Evolutionary conservation across 306 rosid species (phyloP).

Genomic region (Cucumis cinereus): DNA sequence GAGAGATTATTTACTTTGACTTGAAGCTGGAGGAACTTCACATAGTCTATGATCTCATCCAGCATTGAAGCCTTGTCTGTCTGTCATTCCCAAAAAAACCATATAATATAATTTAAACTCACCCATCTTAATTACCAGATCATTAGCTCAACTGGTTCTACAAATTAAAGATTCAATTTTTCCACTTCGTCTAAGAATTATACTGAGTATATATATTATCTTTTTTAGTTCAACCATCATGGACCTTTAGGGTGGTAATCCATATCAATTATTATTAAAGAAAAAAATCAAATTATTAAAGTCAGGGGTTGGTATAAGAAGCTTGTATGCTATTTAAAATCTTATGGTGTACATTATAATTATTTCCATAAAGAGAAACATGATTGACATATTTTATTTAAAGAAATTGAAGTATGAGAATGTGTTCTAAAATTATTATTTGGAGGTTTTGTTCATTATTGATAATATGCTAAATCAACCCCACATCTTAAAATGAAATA

Average conservation of each 20-base stretch:
- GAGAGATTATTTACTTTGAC: slow-evolving; percentile 20
- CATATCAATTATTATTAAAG: too few relatives aligned
- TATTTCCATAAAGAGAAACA: background rate
- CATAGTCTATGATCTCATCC: slow-evolving; percentile 38
- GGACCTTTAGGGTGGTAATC: too few relatives aligned
- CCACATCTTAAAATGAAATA: background rate
- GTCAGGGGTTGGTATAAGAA: background rate
- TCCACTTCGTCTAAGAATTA: too few relatives aligned
- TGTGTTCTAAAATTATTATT: background rate
- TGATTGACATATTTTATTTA: background rate
- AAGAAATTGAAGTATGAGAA: background rate
- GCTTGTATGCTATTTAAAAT: background rate
- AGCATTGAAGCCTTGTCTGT: slow-evolving; percentile 38
- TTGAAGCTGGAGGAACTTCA: slow-evolving; percentile 38
- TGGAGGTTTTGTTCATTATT: background rate
- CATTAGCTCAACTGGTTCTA: too few relatives aligned
- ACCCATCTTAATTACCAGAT: too few relatives aligned
- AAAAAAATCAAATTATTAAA: background rate
- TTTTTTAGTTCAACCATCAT: too few relatives aligned
- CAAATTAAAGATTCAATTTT: too few relatives aligned
- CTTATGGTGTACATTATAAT: background rate
- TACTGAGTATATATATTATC: too few relatives aligned
- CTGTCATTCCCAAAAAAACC: slow-evolving; percentile 12
- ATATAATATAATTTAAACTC: too few relatives aligned
- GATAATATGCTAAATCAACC: background rate